Base-by-base conservation (phyloP, 73 alveolate genomes). In the Paramecium caudatum region DNA sequence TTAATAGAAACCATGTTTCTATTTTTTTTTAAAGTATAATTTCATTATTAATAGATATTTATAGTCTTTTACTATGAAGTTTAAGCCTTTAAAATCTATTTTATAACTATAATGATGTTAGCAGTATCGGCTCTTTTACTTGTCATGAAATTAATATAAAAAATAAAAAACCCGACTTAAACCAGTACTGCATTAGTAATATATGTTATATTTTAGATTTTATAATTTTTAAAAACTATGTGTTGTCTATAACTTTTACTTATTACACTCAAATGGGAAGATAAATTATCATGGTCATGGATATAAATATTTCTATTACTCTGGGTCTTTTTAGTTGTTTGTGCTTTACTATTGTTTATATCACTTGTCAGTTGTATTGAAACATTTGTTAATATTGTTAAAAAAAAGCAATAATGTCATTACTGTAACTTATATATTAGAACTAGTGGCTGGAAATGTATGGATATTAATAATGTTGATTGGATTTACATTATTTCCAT, bases 1-100 rank as follows among this genome's bases (percentile, higher is more conserved):
- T 68, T 74, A 10, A 74, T 74, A 27, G 88, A 74, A 74, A 74
- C 88, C 6, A 74, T 74, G 88, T 74, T 74, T 74, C 30, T 74
- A 74, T 74, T 74, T 68, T 74, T 74, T 45, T 74, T 74, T 41
- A 74, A 74, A 45, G 88, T 74, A 74, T 65, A 6, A 12, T 10
- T 1, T 2, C 17, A 13, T 0, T 43, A 19, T 41, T 37, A 74
- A 1, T 74, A 74, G 88, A 74, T 74, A 5, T 74, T 74, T 4
- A 74, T 74, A 34, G 88, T 74, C 3, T 74, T 74, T 8, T 74
- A 74, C 21, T 74, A 74, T 41, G 88, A 74, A 43, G 88, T 74
- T 0, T 23, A 74, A 74, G 19, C 63, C 8, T 74, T 74, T 13
- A 74, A 74, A 4, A 74, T 74, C 9, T 74, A 74, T 43, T 74